These are phyloP conservation scores for Nicotiana obtusifolia DNA, from an alignment of 257 asterid genomes.

Conservation along the genomic window DNA sequence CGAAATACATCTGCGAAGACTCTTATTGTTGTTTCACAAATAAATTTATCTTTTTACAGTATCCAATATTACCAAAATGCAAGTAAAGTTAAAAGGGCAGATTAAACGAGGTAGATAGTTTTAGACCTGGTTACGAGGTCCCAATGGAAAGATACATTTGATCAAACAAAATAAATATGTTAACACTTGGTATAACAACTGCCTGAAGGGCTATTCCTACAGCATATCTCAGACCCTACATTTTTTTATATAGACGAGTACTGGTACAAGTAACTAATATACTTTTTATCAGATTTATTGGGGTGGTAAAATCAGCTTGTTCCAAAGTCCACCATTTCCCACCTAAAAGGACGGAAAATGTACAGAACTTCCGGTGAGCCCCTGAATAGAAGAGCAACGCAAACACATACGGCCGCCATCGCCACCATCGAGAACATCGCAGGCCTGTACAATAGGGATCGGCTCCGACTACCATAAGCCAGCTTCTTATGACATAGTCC, in stretches of 20 bases:
- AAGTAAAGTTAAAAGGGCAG: neutral
- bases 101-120: neutral
- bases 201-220: constrained; percentile 15
- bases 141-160: constrained; percentile 1
- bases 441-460: constrained; percentile 51
- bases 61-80: constrained; percentile 3
- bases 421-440: constrained; percentile 74
- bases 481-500: constrained; percentile 38
- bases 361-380: constrained; percentile 58
- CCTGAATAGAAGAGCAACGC: constrained; percentile 75
- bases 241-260: constrained; percentile 26
- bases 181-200: constrained; percentile 15
- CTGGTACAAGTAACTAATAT: constrained; percentile 11
- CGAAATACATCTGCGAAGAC: neutral
- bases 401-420: constrained; percentile 77
- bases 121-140: neutral
- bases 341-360: constrained; percentile 64
- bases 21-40: neutral
- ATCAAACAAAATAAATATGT: constrained; percentile 18
- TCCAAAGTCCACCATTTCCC: constrained; percentile 81
- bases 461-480: constrained; percentile 30
- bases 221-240: constrained; percentile 25
- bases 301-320: constrained; percentile 34
- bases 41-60: constrained; percentile 2
- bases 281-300: constrained; percentile 12